These are phyloP conservation scores for Setomelanomma holmii DNA, from an alignment of 2,329 filamentous ascomycete genomes.

Conservation along the genomic window DNA sequence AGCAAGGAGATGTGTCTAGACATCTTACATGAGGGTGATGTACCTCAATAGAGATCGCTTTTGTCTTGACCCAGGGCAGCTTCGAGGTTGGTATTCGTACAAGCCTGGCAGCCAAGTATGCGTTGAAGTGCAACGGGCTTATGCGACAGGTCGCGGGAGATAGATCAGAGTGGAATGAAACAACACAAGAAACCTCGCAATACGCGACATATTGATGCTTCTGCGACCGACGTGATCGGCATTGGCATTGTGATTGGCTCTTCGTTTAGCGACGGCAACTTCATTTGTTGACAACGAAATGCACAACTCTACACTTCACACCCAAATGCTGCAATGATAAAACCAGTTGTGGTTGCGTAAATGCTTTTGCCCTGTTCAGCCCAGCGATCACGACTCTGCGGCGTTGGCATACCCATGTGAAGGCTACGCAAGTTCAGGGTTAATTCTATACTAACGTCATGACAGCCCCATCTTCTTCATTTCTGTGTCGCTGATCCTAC, in stretches of 20 bases:
- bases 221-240: conserved; percentile 6
- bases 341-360: not conserved
- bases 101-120: not conserved
- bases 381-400: conserved; percentile 5
- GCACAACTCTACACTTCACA: not conserved
- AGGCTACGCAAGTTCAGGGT: not conserved
- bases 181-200: too few species aligned
- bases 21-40: conserved; percentile 13
- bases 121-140: not conserved
- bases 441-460: not conserved
- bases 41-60: not conserved
- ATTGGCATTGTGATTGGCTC: conserved; percentile 11
- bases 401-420: conserved; percentile 14
- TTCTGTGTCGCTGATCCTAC: conserved; percentile 8
- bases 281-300: not conserved
- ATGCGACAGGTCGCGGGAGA: not conserved
- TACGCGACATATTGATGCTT: too few species aligned
- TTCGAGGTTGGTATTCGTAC: not conserved
- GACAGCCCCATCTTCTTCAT: conserved; percentile 22
- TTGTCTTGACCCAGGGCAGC: not conserved
- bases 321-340: conserved; percentile 5
- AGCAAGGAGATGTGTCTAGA: conserved; percentile 23
- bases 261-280: not conserved
- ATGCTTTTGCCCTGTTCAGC: conserved; percentile 11
- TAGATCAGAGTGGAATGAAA: not conserved